Evolutionary conservation across 2,329 filamentous ascomycete species (phyloP).

Genomic region (Metarhizium sp.): DNA sequence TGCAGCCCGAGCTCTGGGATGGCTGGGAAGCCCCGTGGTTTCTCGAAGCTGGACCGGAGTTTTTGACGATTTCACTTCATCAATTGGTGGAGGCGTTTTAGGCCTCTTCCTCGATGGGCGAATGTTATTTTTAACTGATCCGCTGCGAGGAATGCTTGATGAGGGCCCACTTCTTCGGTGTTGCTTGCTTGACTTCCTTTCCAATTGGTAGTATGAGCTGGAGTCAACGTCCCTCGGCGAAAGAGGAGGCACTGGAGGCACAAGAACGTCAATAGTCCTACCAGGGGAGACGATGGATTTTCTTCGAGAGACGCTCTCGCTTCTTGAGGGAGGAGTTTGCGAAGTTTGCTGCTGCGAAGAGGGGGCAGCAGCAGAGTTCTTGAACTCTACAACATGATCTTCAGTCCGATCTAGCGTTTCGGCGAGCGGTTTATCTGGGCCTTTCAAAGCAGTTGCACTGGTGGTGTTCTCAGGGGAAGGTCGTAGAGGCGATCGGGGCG

Average conservation of each 20-base stretch:
- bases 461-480: neutral
- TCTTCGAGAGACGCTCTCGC: neutral
- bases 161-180: conserved; percentile 7
- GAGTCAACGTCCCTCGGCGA: neutral
- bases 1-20: conserved; percentile 32
- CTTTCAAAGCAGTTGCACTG: neutral
- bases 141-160: conserved; percentile 20
- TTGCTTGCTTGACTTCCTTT: neutral
- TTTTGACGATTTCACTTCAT: conserved; percentile 16
- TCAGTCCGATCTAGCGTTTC: neutral
- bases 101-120: conserved; percentile 21
- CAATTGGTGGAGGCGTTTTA: conserved; percentile 10
- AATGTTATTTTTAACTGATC: conserved; percentile 20
- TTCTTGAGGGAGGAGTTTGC: neutral
- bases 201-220: neutral
- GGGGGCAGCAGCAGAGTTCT: neutral
- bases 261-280: conserved; percentile 4
- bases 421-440: neutral
- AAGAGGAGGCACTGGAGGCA: conserved; percentile 7
- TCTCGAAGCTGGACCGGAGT: conserved; percentile 33
- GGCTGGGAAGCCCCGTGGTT: conserved; percentile 37
- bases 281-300: neutral
- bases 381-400: neutral
- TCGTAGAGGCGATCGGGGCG: conserved; percentile 1
- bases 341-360: neutral